phyloP scores from a whole-genome alignment of 441 rosid genomes.

The Populus trichocarpa region DNA sequence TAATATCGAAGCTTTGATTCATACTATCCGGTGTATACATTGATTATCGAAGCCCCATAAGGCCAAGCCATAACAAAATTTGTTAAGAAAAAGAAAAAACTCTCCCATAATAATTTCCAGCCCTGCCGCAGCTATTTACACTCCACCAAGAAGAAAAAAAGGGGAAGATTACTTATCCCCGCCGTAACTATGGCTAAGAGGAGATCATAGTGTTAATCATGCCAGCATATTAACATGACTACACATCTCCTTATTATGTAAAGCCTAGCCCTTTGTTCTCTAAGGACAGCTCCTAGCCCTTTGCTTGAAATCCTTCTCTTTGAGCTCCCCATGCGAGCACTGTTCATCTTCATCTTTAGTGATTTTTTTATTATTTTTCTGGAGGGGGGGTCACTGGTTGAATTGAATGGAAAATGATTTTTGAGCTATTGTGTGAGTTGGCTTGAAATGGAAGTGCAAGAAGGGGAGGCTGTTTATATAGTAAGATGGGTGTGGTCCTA shows the following conservation, averaged over 20 bases:
- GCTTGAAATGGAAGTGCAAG: constrained; percentile 8
- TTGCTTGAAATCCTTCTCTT: constrained; percentile 84
- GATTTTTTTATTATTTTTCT: background rate
- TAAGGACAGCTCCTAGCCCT: constrained; percentile 66
- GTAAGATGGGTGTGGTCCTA: constrained; percentile 34
- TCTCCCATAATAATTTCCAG: constrained; percentile 3
- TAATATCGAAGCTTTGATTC: background rate
- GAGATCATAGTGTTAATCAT: constrained; percentile 41
- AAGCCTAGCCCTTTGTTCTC: constrained; percentile 87
- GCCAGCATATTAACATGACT: constrained; percentile 95
- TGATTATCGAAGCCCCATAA: background rate
- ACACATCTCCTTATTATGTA: constrained; percentile 92
- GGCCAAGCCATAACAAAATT: constrained; percentile 22
- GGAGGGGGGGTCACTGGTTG: background rate
- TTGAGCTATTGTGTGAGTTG: background rate
- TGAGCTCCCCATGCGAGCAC: constrained; percentile 50
- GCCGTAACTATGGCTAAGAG: background rate
- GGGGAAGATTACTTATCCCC: background rate
- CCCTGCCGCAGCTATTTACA: no score
- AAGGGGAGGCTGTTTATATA: constrained; percentile 30
- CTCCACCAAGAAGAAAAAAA: constrained; percentile 22
- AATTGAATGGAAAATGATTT: background rate
- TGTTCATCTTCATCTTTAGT: constrained; percentile 56
- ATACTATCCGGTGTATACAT: constrained; percentile 7
- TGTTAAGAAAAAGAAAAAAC: background rate